Evolutionary conservation across 2,329 filamentous ascomycete genomes (phyloP).

Genomic region (Scytalidium sp.): DNA sequence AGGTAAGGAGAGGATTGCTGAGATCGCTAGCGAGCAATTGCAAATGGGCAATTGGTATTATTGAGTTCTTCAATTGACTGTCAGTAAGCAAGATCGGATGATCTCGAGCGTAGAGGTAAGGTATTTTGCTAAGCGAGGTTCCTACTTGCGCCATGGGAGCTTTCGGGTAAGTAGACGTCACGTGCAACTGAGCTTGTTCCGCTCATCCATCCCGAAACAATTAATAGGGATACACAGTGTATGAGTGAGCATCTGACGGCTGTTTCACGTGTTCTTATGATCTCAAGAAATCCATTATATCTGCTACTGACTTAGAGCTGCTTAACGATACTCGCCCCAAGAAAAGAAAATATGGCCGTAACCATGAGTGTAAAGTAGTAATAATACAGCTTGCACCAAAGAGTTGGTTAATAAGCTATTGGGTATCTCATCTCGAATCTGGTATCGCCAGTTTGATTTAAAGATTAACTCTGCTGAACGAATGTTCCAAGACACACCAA

Average conservation of each 20-base stretch:
- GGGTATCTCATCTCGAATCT: too few relatives aligned
- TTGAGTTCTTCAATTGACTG: neutral
- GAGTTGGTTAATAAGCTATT: too few relatives aligned
- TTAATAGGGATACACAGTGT: too few relatives aligned
- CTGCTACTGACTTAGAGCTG: neutral
- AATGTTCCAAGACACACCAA: too few relatives aligned
- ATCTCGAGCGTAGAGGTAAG: neutral
- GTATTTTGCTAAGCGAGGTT: neutral
- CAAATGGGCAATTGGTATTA: neutral
- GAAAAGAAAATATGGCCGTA: neutral
- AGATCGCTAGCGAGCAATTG: neutral
- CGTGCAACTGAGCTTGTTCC: too few relatives aligned
- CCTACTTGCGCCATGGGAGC: neutral
- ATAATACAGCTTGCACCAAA: too few relatives aligned
- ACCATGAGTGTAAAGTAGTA: too few relatives aligned
- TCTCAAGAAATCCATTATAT: neutral
- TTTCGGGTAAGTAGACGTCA: neutral
- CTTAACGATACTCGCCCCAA: neutral
- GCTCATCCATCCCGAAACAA: too few relatives aligned
- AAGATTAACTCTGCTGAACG: too few relatives aligned
- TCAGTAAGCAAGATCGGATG: neutral
- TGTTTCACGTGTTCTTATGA: neutral
- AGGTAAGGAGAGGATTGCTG: neutral
- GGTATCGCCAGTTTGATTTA: too few relatives aligned
- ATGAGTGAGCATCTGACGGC: too few relatives aligned